phyloP scores from a whole-genome alignment of 306 rosid species.

The Potentilla sterilis region DNA sequence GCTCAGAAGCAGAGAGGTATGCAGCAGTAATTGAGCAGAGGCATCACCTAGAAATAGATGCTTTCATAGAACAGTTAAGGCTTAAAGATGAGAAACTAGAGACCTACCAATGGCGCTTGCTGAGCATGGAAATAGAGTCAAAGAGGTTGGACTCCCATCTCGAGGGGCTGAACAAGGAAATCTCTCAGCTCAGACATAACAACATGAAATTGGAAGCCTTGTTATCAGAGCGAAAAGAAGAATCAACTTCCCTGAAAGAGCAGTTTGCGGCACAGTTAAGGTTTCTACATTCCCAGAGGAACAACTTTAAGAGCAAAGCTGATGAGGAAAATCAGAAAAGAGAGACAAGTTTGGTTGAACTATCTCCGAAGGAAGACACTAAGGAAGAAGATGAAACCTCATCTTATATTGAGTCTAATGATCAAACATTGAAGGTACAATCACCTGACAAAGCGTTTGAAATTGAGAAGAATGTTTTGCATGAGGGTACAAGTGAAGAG shows the following conservation, averaged over 20 bases:
- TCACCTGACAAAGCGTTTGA: constrained; percentile 41
- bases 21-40: constrained; percentile 66
- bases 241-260: constrained; percentile 54
- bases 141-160: constrained; percentile 74
- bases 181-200: constrained; percentile 66
- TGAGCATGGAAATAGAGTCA: constrained; percentile 76
- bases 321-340: constrained; percentile 47
- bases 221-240: constrained; percentile 58
- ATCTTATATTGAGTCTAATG: constrained; percentile 3
- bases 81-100: constrained; percentile 85
- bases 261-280: constrained; percentile 54
- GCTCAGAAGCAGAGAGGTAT: constrained; percentile 81
- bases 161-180: constrained; percentile 63
- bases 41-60: constrained; percentile 84
- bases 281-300: constrained; percentile 33
- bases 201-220: constrained; percentile 65
- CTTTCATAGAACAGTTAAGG: constrained; percentile 85
- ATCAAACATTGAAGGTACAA: constrained; percentile 20
- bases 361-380: constrained; percentile 25
- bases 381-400: constrained; percentile 22
- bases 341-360: constrained; percentile 37
- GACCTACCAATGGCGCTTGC: constrained; percentile 71
- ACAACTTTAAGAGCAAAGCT: constrained; percentile 41
- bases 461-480: constrained; percentile 27
- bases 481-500: constrained; percentile 23